Evolutionary conservation across 2,329 filamentous ascomycete genomes (phyloP).

Genomic region (Chalara sp.): DNA sequence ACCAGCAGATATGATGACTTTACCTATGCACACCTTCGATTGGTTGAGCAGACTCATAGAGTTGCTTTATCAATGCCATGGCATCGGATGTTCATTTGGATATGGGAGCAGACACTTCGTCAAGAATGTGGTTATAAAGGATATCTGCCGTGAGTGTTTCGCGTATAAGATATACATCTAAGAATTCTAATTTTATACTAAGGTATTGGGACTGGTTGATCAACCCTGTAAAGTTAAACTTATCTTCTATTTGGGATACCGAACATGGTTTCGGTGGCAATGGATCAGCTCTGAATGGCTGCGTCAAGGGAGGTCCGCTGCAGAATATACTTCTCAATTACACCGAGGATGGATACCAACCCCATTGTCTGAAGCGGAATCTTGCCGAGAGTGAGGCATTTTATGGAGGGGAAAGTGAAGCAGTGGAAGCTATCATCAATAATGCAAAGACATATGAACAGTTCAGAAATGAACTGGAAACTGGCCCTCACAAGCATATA

Average conservation of each 20-base stretch:
- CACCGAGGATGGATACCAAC: background rate
- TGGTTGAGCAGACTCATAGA: background rate
- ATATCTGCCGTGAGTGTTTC: background rate
- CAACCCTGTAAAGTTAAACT: background rate
- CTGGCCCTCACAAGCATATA: background rate
- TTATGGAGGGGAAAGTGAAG: background rate
- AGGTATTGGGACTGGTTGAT: background rate
- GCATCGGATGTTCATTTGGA: background rate
- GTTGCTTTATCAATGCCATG: background rate
- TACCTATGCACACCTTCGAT: background rate
- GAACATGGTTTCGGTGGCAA: background rate
- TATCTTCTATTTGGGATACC: background rate
- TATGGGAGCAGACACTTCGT: background rate
- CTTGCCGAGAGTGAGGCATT: background rate
- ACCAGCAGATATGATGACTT: background rate
- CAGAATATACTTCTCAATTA: background rate
- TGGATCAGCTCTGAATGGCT: background rate
- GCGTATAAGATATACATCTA: background rate
- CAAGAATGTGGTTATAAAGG: background rate
- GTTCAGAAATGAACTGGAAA: background rate
- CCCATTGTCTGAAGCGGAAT: background rate
- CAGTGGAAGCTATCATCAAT: background rate
- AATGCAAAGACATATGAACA: background rate
- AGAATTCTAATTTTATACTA: background rate
- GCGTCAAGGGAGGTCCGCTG: background rate